Evolutionary conservation across 202 grass and related monocot genomes (phyloP), one percentile per base, ranked within the genome.

Genomic region (Digitaria exilis): DNA sequence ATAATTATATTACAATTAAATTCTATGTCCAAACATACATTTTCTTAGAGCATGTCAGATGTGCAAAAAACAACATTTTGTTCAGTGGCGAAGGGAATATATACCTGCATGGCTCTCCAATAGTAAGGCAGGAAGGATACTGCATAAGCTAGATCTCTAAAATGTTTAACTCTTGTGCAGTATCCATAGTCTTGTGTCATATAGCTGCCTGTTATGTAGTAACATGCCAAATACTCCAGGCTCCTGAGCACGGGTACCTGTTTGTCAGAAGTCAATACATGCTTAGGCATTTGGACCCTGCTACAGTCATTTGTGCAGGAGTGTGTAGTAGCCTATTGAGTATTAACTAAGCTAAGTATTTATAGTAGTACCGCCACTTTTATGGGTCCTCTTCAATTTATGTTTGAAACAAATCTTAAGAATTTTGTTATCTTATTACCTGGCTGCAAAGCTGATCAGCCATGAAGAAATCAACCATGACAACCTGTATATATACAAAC

Each of bases 391-490:
- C 19, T 78, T 83, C 30, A 49, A 15, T 87, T 78, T 67, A 72
- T 73, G 9, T 67, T 68, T 58, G 74, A 57, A 80, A 81, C 32
- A 43, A 65, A 58, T 4, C 21, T 67, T 69, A 60, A 61, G 62
- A 60, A 66, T 79, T 57, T 63, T 19, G 11, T 48, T 49, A 55
- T 44, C 18, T 62, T 46, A 45, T 91, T 96, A 99, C 97, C 97
- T 99, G 97, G 32, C 93, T 99, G 79, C 97, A 99, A 82, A 99
- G 93, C 69, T 99, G 97, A 92, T 99, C 97, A 84, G 97, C 97
- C 97, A 99, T 99, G 93, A 99, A 99, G 84, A 96, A 99, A 88
- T 99, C 96, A 26, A 99, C 96, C 96, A 99, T 99, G 35, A 96
- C 87, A 72, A 99, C 97, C 96, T 99, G 86, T 73, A 86, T 60